phyloP scores from a whole-genome alignment of 2,329 filamentous ascomycete species.

The Pseudocercospora ulei region DNA sequence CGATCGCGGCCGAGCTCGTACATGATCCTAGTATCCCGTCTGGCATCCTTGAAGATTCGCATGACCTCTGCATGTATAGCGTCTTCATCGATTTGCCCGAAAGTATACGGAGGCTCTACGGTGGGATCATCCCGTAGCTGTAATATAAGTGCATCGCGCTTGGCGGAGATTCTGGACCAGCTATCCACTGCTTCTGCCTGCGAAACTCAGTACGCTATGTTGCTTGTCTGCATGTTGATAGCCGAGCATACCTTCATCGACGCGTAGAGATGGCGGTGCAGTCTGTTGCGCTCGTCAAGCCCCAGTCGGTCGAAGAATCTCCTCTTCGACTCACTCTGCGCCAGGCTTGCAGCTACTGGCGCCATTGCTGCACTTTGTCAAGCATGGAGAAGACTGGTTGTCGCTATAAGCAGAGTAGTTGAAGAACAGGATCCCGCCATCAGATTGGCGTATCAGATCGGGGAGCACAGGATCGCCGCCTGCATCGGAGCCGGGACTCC shows the following conservation, averaged over 20 bases:
- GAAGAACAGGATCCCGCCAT: background rate
- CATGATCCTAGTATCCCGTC: constrained; percentile 33
- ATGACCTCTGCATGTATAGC: constrained; percentile 38
- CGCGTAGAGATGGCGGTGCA: constrained; percentile 33
- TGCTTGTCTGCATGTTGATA: background rate
- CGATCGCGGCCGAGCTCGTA: constrained; percentile 37
- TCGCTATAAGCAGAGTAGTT: constrained; percentile 3
- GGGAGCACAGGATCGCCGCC: constrained; percentile 5
- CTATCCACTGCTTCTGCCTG: constrained; percentile 37
- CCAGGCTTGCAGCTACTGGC: constrained; percentile 25
- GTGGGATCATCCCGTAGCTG: constrained; percentile 12
- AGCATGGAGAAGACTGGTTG: constrained; percentile 8
- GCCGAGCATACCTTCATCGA: constrained; percentile 35
- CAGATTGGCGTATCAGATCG: constrained; percentile 4
- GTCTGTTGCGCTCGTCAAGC: constrained; percentile 33
- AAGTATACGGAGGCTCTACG: constrained; percentile 29
- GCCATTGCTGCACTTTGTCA: constrained; percentile 12
- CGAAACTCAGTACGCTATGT: background rate
- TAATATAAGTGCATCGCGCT: constrained; percentile 24
- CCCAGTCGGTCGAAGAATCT: constrained; percentile 37
- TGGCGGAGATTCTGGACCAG: constrained; percentile 35
- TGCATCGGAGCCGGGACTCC: constrained; percentile 1
- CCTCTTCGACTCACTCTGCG: constrained; percentile 38
- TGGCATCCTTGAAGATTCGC: constrained; percentile 34
- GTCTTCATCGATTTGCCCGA: constrained; percentile 40